These are phyloP conservation scores for Botryobasidium botryosum DNA, from an alignment of 768 basidiomycete genomes.

Conservation along the genomic window DNA sequence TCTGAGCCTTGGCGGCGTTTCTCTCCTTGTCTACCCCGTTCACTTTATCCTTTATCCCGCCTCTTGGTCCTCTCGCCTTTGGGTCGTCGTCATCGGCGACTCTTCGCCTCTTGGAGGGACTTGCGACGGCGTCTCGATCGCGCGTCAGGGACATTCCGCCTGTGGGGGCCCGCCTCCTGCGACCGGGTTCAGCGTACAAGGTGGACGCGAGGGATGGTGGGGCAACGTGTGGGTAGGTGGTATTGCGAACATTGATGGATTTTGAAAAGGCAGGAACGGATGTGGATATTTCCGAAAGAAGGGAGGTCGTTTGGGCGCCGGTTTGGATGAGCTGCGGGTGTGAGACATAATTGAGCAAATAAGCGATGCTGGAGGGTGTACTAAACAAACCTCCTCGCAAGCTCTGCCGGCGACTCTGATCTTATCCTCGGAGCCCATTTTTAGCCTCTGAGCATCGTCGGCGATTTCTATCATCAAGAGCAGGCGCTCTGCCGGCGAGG, in stretches of 20 bases:
- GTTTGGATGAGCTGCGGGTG: conserved; percentile 2
- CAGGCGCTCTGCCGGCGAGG: conserved; percentile 45
- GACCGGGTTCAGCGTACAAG: conserved; percentile 4
- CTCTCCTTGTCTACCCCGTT: background rate
- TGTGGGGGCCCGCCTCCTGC: conserved; percentile 6
- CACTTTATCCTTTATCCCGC: no score
- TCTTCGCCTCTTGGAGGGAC: conserved; percentile 4
- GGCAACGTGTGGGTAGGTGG: conserved; percentile 12
- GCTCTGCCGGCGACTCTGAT: conserved; percentile 86
- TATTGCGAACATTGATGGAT: conserved; percentile 7
- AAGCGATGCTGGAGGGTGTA: conserved; percentile 15
- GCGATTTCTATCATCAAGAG: conserved; percentile 83
- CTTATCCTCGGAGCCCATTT: conserved; percentile 94
- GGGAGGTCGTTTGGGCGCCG: background rate
- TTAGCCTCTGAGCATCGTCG: conserved; percentile 80
- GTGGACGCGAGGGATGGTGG: conserved; percentile 10
- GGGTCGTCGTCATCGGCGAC: conserved; percentile 7
- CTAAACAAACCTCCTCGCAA: conserved; percentile 63
- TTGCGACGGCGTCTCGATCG: background rate
- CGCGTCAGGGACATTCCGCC: background rate
- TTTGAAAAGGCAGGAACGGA: conserved; percentile 2
- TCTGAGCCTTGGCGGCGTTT: background rate
- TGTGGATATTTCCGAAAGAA: conserved; percentile 8
- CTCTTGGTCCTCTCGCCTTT: background rate
- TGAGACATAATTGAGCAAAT: background rate